phyloP scores from a whole-genome alignment of 2,329 filamentous ascomycete species.

The Pestalotiopsis sp. region DNA sequence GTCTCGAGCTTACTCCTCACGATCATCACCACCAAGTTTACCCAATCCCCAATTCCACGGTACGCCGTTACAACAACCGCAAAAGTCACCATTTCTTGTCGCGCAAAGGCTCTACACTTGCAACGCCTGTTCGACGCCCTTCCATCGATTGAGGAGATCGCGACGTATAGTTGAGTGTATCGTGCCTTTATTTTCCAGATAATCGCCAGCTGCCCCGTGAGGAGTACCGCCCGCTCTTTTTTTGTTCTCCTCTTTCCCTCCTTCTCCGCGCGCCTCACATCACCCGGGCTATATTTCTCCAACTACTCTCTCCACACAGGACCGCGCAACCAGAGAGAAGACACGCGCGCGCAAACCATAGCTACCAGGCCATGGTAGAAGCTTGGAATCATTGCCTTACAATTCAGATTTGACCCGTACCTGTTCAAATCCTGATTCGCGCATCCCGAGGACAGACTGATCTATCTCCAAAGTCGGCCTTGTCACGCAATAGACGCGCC shows the following conservation, averaged over 20 bases:
- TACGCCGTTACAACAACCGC: not conserved
- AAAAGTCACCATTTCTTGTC: not conserved
- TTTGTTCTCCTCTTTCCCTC: not conserved
- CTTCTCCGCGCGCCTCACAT: constrained; percentile 9
- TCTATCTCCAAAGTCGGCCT: not conserved
- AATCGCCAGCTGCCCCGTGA: not conserved
- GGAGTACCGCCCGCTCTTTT: not conserved
- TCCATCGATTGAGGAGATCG: not conserved
- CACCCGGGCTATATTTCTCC: constrained; percentile 1
- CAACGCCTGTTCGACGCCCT: not conserved
- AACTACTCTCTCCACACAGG: not conserved
- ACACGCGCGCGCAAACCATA: not conserved
- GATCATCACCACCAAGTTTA: constrained; percentile 1
- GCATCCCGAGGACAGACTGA: not conserved
- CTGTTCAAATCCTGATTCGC: not conserved
- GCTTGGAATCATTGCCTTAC: constrained; percentile 4
- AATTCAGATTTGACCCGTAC: not conserved
- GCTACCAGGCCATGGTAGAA: not conserved
- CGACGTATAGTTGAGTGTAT: not conserved
- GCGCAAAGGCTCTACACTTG: not conserved
- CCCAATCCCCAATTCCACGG: not conserved
- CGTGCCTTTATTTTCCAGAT: not conserved
- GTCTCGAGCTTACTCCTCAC: constrained; percentile 6
- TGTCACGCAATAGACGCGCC: not conserved
- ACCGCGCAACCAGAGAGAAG: not conserved